Percentiles rank a stretch among this genome's conserved stretches.
phyloP scores from a whole-genome alignment of 768 basidiomycete genomes.

The Leccinum variicolor region DNA sequence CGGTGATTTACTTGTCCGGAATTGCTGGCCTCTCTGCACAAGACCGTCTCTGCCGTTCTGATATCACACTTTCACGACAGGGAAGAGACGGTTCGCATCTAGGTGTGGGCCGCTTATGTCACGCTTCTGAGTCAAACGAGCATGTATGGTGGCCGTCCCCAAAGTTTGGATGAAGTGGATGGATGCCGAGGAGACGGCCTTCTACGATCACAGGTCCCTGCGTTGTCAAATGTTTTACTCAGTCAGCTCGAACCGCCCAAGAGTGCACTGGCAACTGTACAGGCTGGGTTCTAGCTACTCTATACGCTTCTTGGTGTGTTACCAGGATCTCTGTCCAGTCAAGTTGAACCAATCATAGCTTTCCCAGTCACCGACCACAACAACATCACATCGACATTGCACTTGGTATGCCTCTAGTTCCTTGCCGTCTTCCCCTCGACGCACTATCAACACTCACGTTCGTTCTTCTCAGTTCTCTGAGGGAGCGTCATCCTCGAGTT shows the following conservation, averaged over 20 bases:
- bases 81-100: constrained; percentile 90
- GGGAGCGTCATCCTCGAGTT: constrained; percentile 86
- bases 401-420: constrained; percentile 83
- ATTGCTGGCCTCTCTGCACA: constrained; percentile 73
- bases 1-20: constrained; percentile 90
- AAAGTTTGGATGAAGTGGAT: constrained; percentile 61
- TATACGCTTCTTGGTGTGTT: constrained; percentile 74
- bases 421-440: constrained; percentile 77
- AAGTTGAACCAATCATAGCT: constrained; percentile 63
- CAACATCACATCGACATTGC: constrained; percentile 78
- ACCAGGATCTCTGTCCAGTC: constrained; percentile 77
- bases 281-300: constrained; percentile 82
- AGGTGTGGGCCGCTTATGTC: constrained; percentile 92
- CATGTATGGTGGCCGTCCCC: constrained; percentile 67
- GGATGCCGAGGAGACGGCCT: constrained; percentile 75
- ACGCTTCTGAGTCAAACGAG: constrained; percentile 85
- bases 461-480: constrained; percentile 67
- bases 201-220: constrained; percentile 71
- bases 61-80: constrained; percentile 92
- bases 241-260: constrained; percentile 83
- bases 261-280: constrained; percentile 71
- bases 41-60: constrained; percentile 80
- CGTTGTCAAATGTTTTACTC: constrained; percentile 75
- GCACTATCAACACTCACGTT: constrained; percentile 67
- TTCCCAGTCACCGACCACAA: constrained; percentile 65